Conservation (phyloP, 192 early-diverging fungal genomes). For the Coemansia sp. region DNA sequence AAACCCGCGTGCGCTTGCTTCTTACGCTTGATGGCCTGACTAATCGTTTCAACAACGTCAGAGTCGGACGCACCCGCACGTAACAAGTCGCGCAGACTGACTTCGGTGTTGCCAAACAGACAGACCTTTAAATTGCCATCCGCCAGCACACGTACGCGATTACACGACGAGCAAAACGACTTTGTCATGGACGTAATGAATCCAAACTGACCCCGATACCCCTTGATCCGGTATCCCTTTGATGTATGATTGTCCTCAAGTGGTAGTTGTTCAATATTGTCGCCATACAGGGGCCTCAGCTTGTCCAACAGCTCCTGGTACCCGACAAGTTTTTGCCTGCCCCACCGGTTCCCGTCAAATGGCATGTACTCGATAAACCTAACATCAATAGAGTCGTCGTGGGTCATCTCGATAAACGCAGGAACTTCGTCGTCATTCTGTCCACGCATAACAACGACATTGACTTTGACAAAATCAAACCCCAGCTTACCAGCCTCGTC, state of each 20-base stretch:
- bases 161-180: constrained; percentile 94
- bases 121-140: constrained; percentile 95
- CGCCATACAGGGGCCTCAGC: constrained; percentile 61
- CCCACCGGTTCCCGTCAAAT: constrained; percentile 96
- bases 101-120: constrained; percentile 90
- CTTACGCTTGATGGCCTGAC: constrained; percentile 81
- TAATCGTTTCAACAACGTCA: constrained; percentile 70
- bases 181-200: constrained; percentile 99
- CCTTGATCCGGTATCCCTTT: constrained; percentile 71
- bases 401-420: constrained; percentile 83
- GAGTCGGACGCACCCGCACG: constrained; percentile 64
- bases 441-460: constrained; percentile 88
- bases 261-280: constrained; percentile 58
- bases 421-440: constrained; percentile 84
- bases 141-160: constrained; percentile 87
- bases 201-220: constrained; percentile 85
- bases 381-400: constrained; percentile 70
- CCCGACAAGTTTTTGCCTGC: constrained; percentile 75
- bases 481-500: constrained; percentile 65
- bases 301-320: constrained; percentile 74
- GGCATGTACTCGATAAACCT: constrained; percentile 99
- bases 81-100: constrained; percentile 79
- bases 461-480: constrained; percentile 82
- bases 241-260: constrained; percentile 84
- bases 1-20: constrained; percentile 94